These are phyloP conservation scores for Coemansia sp. DNA, from an alignment of 192 early-diverging fungal genomes.

Conservation along the genomic window DNA sequence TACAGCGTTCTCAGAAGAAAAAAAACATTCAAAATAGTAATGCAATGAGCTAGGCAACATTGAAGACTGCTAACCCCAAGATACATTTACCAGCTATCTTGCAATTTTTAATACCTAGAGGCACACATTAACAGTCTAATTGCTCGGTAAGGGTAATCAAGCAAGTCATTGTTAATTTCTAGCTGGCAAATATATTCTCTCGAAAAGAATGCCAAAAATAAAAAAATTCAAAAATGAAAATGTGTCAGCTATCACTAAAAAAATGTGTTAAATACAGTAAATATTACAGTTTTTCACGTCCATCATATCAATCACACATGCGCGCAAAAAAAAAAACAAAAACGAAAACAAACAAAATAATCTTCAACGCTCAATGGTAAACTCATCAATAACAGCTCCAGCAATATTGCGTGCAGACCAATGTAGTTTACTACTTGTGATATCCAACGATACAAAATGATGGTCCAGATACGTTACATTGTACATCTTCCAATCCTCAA, in stretches of 20 bases:
- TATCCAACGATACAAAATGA: conserved; percentile 55
- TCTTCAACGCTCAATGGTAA: conserved; percentile 13
- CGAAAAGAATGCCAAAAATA: not conserved
- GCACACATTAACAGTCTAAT: no score
- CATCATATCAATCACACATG: no score
- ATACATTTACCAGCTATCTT: no score
- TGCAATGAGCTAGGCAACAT: not conserved
- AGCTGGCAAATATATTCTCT: no score
- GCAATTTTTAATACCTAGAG: no score
- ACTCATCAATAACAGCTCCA: conserved; percentile 25
- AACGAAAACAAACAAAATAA: not conserved
- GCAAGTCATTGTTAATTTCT: no score
- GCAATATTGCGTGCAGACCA: conserved; percentile 25
- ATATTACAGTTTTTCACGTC: no score
- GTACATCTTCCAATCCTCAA: conserved; percentile 64
- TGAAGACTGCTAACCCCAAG: no score
- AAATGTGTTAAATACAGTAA: no score
- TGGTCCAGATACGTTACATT: conserved; percentile 45
- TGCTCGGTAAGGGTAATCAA: no score
- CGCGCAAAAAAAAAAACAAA: no score
- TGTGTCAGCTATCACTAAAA: no score
- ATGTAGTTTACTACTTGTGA: conserved; percentile 6
- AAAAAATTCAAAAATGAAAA: not conserved
- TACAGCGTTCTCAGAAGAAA: not conserved
- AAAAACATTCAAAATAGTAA: not conserved